Evolutionary conservation across 345 rosid genomes (phyloP), one percentile per base, ranked within the genome.

Genomic region (Eucalyptus coolabah): DNA sequence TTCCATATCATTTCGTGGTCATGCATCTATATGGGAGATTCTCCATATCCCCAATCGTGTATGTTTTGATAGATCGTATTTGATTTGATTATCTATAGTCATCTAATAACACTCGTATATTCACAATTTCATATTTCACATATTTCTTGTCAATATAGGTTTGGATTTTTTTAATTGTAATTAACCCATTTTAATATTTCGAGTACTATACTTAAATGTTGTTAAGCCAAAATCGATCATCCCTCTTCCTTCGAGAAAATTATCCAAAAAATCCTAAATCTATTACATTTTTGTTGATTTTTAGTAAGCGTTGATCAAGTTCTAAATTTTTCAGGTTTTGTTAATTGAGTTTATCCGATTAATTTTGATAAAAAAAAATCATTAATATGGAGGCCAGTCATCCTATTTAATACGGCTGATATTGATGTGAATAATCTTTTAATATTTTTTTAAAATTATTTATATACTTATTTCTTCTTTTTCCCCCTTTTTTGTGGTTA

Each of bases 321-420:
- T 53, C 24, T 53, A 53, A 53, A 18, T 4, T 56, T 56, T 56
- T 9, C 1, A 23, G 1, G 12, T 54, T 23, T 54, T 54, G 28
- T 23, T 23, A 54, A 54, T 54, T 23, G 5, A 54, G 1, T 54
- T 23, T 23, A 54, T 54, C 0, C 0, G 28, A 23, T 54, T 1
- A 9, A 54, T 54, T 23, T 54, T 54, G 60, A 11, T 23, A 0
- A 5, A 23, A 5, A 23, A 53, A 54, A 54, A 21, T 23, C 1
- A 24, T 56, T 56, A 56, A 23, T 56, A 4, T 56, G 63, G 5
- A 56, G 5, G 28, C 12, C 2, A 23, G 0, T 5, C 3, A 0
- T 56, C 3, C 1, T 8, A 56, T 9, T 21, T 56, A 9, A 24
- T 56, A 24, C 1, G 1, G 0, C 0, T 1, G 12, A 23, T 24